These are phyloP conservation scores for Acrodontium crateriforme DNA, from an alignment of 2,329 filamentous ascomycete genomes.

Conservation along the genomic window DNA sequence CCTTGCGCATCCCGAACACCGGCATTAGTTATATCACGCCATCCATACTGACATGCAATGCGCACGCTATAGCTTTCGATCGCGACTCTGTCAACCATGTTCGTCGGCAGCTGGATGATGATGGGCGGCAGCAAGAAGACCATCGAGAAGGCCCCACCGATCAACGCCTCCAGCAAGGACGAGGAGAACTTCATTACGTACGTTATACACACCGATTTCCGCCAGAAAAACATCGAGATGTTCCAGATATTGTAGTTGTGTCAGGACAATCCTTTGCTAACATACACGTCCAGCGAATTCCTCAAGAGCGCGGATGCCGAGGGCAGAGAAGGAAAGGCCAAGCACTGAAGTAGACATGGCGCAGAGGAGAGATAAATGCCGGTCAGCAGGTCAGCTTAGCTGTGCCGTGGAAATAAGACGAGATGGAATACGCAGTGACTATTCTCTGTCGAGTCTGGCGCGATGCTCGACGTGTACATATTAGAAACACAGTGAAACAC, in stretches of 20 bases:
- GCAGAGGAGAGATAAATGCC: too few relatives aligned
- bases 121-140: slow-evolving; percentile 34
- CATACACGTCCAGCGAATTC: slow-evolving; percentile 5
- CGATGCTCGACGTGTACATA: too few relatives aligned
- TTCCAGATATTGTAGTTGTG: not conserved
- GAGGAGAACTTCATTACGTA: slow-evolving; percentile 58
- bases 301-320: slow-evolving; percentile 6
- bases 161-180: slow-evolving; percentile 52
- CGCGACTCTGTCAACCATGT: slow-evolving; percentile 38
- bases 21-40: not conserved
- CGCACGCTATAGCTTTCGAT: slow-evolving; percentile 46
- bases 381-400: too few relatives aligned
- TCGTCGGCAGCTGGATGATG: slow-evolving; percentile 31
- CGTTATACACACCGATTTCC: slow-evolving; percentile 14
- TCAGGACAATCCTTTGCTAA: slow-evolving; percentile 2
- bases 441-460: too few relatives aligned
- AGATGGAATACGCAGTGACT: too few relatives aligned
- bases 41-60: too few relatives aligned
- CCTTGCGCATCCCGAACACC: not conserved
- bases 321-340: slow-evolving; percentile 1
- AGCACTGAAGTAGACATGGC: too few relatives aligned
- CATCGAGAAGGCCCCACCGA: slow-evolving; percentile 38
- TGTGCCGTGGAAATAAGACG: too few relatives aligned
- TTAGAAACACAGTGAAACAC: too few relatives aligned
- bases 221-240: not conserved